phyloP scores from a whole-genome alignment of 1,284 basidiomycete genomes.

The Apiotrichum brassicae region DNA sequence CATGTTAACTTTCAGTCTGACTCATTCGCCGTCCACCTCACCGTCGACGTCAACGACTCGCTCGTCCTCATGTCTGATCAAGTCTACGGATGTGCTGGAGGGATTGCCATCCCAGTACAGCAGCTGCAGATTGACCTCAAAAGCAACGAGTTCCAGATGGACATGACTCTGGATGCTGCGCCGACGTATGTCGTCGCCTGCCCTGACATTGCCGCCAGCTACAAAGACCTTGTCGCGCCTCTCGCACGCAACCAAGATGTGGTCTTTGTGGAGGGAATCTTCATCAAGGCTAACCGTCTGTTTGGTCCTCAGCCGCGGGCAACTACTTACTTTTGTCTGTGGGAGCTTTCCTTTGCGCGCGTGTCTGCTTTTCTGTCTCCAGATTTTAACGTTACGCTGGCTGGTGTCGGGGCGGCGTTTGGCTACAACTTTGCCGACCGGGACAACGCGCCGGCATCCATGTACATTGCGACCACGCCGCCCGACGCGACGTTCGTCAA shows the following conservation, averaged over 20 bases:
- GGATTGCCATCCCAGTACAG: constrained; percentile 56
- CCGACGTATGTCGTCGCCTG: constrained; percentile 56
- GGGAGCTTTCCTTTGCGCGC: constrained; percentile 68
- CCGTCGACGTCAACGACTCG: constrained; percentile 54
- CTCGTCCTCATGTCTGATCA: constrained; percentile 65
- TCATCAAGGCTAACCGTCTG: constrained; percentile 72
- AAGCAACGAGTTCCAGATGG: constrained; percentile 79
- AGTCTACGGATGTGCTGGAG: constrained; percentile 61
- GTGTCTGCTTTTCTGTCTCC: constrained; percentile 58
- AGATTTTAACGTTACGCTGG: constrained; percentile 54
- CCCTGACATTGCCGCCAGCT: constrained; percentile 51
- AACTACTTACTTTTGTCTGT: constrained; percentile 78
- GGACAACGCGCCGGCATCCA: constrained; percentile 69
- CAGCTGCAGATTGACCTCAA: constrained; percentile 68
- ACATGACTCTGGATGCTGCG: constrained; percentile 68
- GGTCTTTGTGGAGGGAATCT: constrained; percentile 63
- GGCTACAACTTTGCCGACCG: constrained; percentile 64
- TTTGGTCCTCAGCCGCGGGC: constrained; percentile 82
- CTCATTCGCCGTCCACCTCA: constrained; percentile 66
- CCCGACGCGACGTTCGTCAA: constrained; percentile 77
- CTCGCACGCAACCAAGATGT: constrained; percentile 25
- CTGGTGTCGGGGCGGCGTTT: constrained; percentile 57
- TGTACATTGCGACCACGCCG: constrained; percentile 58
- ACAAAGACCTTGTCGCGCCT: constrained; percentile 24
- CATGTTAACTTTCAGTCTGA: constrained; percentile 60